Evolutionary conservation across 352 stramenopile genomes (phyloP).

Genomic region (Globisporangium yorkense): DNA sequence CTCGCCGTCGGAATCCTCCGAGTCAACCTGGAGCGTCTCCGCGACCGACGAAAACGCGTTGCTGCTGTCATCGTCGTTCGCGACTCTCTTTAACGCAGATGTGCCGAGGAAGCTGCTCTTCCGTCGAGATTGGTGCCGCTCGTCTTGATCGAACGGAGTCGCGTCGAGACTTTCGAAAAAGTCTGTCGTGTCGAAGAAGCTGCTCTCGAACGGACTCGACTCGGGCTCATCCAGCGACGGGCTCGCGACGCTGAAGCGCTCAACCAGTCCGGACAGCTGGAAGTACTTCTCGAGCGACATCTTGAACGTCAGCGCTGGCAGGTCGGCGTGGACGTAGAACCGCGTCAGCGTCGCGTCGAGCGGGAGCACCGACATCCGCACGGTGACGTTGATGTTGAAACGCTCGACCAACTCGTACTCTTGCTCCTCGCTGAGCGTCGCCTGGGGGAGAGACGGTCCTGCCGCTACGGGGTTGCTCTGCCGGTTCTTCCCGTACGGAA

Average conservation of each 20-base stretch:
- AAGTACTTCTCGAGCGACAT: constrained; percentile 83
- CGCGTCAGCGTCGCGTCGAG: constrained; percentile 79
- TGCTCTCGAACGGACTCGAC: constrained; percentile 9
- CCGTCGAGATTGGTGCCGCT: constrained; percentile 11
- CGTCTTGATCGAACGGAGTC: constrained; percentile 24
- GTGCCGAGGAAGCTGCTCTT: constrained; percentile 42
- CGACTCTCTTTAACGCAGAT: constrained; percentile 45
- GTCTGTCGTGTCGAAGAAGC: constrained; percentile 14
- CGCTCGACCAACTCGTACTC: constrained; percentile 78
- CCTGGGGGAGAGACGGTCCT: constrained; percentile 30
- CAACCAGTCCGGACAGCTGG: constrained; percentile 51
- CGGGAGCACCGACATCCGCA: constrained; percentile 80
- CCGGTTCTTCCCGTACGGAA: constrained; percentile 58
- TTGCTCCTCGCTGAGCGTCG: constrained; percentile 40
- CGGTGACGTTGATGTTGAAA: constrained; percentile 84
- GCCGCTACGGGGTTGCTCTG: constrained; percentile 3
- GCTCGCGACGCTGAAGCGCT: constrained; percentile 44
- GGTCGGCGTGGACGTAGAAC: constrained; percentile 78
- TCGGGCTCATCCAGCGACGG: not conserved
- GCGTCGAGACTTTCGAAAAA: constrained; percentile 15
- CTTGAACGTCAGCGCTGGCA: constrained; percentile 80
- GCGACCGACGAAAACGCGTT: constrained; percentile 9
- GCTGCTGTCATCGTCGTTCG: constrained; percentile 30
- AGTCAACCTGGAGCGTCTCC: constrained; percentile 17
- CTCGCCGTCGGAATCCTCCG: constrained; percentile 40